Base-by-base conservation (phyloP, 768 basidiomycete species). In the Ramaria rubella region DNA sequence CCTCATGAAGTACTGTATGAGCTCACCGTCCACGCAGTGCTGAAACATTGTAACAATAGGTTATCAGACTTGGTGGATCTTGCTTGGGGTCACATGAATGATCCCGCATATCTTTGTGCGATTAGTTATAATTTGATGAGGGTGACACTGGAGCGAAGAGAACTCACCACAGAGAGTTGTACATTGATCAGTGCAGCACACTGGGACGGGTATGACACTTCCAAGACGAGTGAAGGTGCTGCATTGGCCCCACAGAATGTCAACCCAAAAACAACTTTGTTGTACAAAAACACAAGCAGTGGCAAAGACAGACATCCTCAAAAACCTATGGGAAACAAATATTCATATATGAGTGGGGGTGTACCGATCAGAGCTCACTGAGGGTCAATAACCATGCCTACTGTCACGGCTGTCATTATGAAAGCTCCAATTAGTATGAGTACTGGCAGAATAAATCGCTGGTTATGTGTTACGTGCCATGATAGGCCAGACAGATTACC, bases 201-300 rank as follows among this genome's bases (percentile, higher is more conserved):
- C 69, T 94, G 86, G 9, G 79, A 73, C 12, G 90, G 91, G 68
- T 92, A 92, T 1, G 90, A 77, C 19, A 93, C 71, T 71, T 94
- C 91, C 49, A 88, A 85, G 55, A 93, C 82, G 72, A 93, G 52
- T 19, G 31, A 30, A 8, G 49, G 49, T 19, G 27, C 49, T 14
- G 49, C 49, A 19, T 67, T 60, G 75, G 79, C 74, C n/a, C n/a
- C n/a, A 58, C 85, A 83, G 61, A 87, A 86, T 2, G 83, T 83
- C 42, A 87, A 74, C 60, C 87, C 86, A 66, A 88, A 87, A 51
- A 86, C 87, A 53, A 87, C 83, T 50, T 6, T 15, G 24, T 29
- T 9, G 9, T 54, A 11, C 11, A n/a, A n/a, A 38, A 38, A 38
- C 11, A 38, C 11, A 38, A 38, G 36, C n/a, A n/a, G 36, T n/a